A percentile compares a stretch with the other conserved stretches of the same genome.
Evolutionary conservation across 2,329 filamentous ascomycete genomes (phyloP).

Genomic region (Sporothrix pseudoabietina): DNA sequence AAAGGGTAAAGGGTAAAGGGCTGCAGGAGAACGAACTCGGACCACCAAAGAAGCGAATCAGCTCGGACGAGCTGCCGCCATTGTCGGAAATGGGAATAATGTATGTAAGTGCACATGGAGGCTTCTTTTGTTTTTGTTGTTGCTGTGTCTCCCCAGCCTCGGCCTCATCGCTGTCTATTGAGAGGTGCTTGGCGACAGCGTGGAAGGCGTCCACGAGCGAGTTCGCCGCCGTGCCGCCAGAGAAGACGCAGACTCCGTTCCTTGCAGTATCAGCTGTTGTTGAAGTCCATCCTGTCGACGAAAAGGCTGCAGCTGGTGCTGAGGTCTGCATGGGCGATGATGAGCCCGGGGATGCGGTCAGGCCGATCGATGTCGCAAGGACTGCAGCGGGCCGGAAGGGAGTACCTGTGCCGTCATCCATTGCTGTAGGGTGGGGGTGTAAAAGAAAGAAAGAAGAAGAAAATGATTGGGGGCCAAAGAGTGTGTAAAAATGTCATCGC

Average conservation of each 20-base stretch:
- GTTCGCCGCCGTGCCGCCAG: slow-evolving; percentile 91
- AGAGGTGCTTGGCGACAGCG: slow-evolving; percentile 49
- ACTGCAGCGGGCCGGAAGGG: slow-evolving; percentile 24
- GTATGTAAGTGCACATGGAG: slow-evolving; percentile 71
- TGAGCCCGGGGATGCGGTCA: slow-evolving; percentile 21
- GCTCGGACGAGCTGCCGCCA: slow-evolving; percentile 87
- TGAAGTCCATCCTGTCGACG: background rate
- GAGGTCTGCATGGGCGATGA: slow-evolving; percentile 16
- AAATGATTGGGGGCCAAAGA: background rate
- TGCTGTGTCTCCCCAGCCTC: slow-evolving; percentile 45
- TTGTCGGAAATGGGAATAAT: slow-evolving; percentile 97
- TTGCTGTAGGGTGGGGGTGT: background rate
- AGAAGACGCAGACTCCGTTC: slow-evolving; percentile 79
- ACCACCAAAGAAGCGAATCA: slow-evolving; percentile 92
- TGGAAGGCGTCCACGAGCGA: slow-evolving; percentile 90
- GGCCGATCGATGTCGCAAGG: background rate
- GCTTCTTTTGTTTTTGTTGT: slow-evolving; percentile 39
- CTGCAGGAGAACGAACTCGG: slow-evolving; percentile 61
- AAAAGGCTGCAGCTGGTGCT: background rate
- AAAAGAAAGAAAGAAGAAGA: too few species aligned
- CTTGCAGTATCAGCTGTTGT: background rate
- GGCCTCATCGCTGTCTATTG: background rate
- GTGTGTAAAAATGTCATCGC: background rate
- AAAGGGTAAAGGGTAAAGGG: background rate
- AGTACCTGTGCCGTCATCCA: slow-evolving; percentile 33